phyloP scores from a whole-genome alignment of 257 asterid species.

The Plantago ovata region DNA sequence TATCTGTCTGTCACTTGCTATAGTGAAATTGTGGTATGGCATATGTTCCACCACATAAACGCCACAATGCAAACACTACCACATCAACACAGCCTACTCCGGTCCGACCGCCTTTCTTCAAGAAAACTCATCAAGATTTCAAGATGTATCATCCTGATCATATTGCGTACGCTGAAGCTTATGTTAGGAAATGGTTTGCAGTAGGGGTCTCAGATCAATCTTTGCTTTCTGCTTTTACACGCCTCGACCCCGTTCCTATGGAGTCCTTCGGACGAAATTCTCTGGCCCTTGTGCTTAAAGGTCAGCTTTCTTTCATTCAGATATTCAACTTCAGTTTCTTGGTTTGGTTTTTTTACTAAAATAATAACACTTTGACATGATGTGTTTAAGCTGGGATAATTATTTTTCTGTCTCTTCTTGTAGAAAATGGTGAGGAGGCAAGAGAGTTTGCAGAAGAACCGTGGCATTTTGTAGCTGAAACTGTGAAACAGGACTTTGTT shows the following conservation, averaged over 20 bases:
- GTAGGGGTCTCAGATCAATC: constrained; percentile 36
- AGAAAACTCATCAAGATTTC: constrained; percentile 9
- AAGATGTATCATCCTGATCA: constrained; percentile 12
- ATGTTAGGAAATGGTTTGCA: constrained; percentile 42
- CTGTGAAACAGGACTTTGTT: constrained; percentile 34
- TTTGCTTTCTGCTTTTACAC: constrained; percentile 23
- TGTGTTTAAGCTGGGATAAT: too few relatives aligned
- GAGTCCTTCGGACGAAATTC: constrained; percentile 22
- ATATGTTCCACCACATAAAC: constrained; percentile 47
- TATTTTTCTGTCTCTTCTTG: not conserved
- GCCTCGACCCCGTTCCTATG: constrained; percentile 29
- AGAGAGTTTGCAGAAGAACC: constrained; percentile 24
- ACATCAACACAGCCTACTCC: constrained; percentile 24
- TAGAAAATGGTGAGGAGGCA: constrained; percentile 28
- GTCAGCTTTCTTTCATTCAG: constrained; percentile 6
- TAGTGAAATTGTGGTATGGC: too few relatives aligned
- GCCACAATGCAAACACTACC: constrained; percentile 24
- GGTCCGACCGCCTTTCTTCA: constrained; percentile 26
- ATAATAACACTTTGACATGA: too few relatives aligned
- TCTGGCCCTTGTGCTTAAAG: constrained; percentile 33
- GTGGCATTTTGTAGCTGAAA: constrained; percentile 34
- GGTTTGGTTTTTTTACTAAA: too few relatives aligned
- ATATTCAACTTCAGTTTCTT: too few relatives aligned
- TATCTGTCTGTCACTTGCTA: too few relatives aligned
- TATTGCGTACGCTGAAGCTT: constrained; percentile 23